phyloP scores from a whole-genome alignment of 768 basidiomycete species.

The Lentinula guzmanii region DNA sequence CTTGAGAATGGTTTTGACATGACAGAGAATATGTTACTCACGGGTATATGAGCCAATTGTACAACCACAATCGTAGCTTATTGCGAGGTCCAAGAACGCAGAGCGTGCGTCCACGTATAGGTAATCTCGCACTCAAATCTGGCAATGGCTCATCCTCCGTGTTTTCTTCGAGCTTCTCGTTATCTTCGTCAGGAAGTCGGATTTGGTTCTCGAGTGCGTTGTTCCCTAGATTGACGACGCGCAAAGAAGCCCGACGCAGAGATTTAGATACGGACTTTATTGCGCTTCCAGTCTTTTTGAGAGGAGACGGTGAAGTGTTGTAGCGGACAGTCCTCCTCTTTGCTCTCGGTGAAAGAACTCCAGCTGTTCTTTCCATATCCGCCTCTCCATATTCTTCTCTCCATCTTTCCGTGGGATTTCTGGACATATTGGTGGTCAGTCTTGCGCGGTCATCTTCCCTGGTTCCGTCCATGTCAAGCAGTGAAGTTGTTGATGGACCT shows the following conservation, averaged over 20 bases:
- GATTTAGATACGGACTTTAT: constrained; percentile 52
- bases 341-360: constrained; percentile 27
- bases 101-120: constrained; percentile 74
- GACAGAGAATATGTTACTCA: constrained; percentile 32
- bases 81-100: constrained; percentile 70
- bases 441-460: constrained; percentile 55
- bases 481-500: constrained; percentile 46
- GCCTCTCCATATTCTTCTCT: constrained; percentile 19
- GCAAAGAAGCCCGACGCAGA: constrained; percentile 59
- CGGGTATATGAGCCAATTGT: constrained; percentile 65
- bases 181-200: constrained; percentile 44
- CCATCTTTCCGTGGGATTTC: constrained; percentile 22
- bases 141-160: constrained; percentile 31
- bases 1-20: constrained; percentile 2
- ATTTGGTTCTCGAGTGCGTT: constrained; percentile 57
- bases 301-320: constrained; percentile 46
- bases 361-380: constrained; percentile 48
- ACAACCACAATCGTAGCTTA: constrained; percentile 55
- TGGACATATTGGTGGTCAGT: constrained; percentile 50
- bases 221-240: constrained; percentile 77
- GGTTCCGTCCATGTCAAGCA: constrained; percentile 38
- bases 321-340: constrained; percentile 46
- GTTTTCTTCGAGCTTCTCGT: constrained; percentile 21
- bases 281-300: constrained; percentile 55
- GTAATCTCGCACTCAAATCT: constrained; percentile 38